These are phyloP conservation scores for Vitis labrusca DNA, from an alignment of 164 flowering plant species.

Conservation along the genomic window DNA sequence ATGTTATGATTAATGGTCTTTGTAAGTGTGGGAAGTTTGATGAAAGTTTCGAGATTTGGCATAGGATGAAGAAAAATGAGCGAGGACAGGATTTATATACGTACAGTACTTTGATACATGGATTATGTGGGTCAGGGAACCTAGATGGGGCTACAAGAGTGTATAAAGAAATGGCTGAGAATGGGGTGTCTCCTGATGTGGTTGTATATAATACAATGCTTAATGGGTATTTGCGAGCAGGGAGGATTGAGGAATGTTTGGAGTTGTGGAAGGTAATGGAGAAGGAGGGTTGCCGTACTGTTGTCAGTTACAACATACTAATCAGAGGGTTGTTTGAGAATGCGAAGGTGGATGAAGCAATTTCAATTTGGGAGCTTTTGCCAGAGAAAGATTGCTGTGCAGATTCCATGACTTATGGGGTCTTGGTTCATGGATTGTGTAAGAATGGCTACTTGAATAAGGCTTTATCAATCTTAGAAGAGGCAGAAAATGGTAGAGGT, in stretches of 20 bases:
- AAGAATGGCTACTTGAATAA: constrained; percentile 54
- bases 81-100: constrained; percentile 31
- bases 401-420: constrained; percentile 68
- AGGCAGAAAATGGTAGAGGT: constrained; percentile 47
- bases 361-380: constrained; percentile 55
- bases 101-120: constrained; percentile 37
- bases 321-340: constrained; percentile 63
- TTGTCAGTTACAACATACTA: constrained; percentile 64
- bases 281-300: constrained; percentile 37
- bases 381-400: constrained; percentile 34
- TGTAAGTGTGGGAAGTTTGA: constrained; percentile 48
- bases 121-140: constrained; percentile 31
- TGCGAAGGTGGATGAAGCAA: constrained; percentile 58
- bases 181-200: constrained; percentile 31
- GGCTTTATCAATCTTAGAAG: constrained; percentile 50
- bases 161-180: constrained; percentile 28
- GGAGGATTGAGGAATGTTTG: constrained; percentile 42
- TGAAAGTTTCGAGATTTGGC: constrained; percentile 40
- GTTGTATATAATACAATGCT: constrained; percentile 70
- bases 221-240: constrained; percentile 51
- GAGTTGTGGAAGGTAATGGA: constrained; percentile 75
- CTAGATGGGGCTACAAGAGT: constrained; percentile 37
- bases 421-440: constrained; percentile 78
- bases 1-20: constrained; percentile 60
- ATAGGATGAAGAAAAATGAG: constrained; percentile 39